phyloP scores from a whole-genome alignment of 208 protist species.

The Tetramitus jugosus region DNA sequence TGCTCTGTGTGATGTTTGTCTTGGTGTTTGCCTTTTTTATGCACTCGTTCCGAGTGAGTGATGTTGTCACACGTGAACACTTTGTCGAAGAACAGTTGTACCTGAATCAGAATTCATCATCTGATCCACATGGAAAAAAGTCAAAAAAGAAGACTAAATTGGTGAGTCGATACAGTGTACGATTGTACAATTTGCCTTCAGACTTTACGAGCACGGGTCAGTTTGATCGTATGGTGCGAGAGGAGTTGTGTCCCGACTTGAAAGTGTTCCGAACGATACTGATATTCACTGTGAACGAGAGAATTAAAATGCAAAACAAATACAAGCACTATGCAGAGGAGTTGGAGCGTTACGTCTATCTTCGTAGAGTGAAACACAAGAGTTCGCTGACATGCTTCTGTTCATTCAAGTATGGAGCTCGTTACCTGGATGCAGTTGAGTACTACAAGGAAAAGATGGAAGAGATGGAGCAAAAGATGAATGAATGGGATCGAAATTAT shows the following conservation, averaged over 20 bases:
- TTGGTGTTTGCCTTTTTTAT: not conserved
- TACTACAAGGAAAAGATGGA: not conserved
- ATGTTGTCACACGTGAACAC: slow-evolving; percentile 5
- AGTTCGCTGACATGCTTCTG: not conserved
- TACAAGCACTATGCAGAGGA: not conserved
- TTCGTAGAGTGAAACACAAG: not conserved
- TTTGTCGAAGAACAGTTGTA: not conserved
- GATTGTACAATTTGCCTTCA: not conserved
- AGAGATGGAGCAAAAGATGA: not conserved
- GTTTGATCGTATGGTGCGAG: not conserved
- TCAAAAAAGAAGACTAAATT: too few relatives aligned
- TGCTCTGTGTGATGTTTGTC: not conserved
- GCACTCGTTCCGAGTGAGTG: not conserved
- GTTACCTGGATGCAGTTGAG: not conserved
- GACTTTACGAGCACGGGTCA: not conserved
- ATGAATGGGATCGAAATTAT: not conserved
- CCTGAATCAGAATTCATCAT: not conserved
- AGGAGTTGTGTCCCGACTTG: not conserved
- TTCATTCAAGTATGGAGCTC: too few relatives aligned
- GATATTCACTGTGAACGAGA: slow-evolving; percentile 3
- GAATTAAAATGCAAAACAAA: slow-evolving; percentile 19
- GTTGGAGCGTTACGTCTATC: not conserved
- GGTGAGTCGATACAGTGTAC: not conserved
- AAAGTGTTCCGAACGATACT: not conserved
- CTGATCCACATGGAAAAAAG: too few relatives aligned